These are phyloP conservation scores for Stachybotrys chartarum DNA, from an alignment of 2,329 filamentous ascomycete species.

Conservation along the genomic window DNA sequence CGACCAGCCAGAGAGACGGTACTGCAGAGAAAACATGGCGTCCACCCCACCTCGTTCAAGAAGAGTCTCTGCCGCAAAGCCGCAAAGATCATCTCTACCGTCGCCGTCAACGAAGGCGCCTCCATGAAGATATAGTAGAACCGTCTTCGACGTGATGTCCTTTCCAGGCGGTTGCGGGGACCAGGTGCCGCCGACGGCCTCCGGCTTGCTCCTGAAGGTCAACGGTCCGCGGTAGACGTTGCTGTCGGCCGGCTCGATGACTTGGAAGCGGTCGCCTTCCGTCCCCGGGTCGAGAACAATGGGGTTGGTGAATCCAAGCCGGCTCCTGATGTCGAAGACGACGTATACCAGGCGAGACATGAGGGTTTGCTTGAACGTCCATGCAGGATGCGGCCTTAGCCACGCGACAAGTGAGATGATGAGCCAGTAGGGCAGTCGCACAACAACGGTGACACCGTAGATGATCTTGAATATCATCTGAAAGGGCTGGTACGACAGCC, in stretches of 20 bases:
- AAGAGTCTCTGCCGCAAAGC: slow-evolving; percentile 15
- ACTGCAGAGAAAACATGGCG: slow-evolving; percentile 20
- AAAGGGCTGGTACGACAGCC: not conserved
- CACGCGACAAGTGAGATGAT: not conserved
- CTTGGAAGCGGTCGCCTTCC: slow-evolving; percentile 13
- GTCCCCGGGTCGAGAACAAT: slow-evolving; percentile 14
- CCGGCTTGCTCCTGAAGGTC: slow-evolving; percentile 3
- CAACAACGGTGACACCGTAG: not conserved
- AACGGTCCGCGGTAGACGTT: slow-evolving; percentile 7
- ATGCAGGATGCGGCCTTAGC: not conserved
- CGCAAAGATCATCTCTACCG: slow-evolving; percentile 17
- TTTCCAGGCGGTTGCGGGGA: slow-evolving; percentile 3
- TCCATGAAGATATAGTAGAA: slow-evolving; percentile 21
- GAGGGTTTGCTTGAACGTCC: not conserved
- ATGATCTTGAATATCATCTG: not conserved
- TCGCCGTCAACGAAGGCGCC: slow-evolving; percentile 21
- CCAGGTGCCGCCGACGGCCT: slow-evolving; percentile 11
- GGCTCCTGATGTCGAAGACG: not conserved
- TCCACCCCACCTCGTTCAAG: slow-evolving; percentile 5
- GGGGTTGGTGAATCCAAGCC: slow-evolving; percentile 4
- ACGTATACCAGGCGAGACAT: not conserved
- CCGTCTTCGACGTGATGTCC: not conserved
- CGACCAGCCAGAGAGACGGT: slow-evolving; percentile 15
- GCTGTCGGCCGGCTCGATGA: slow-evolving; percentile 3
- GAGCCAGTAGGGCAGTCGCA: not conserved